Conservation (phyloP, 805 yeast species). For the Wickerhamomyces ciferrii region DNA sequence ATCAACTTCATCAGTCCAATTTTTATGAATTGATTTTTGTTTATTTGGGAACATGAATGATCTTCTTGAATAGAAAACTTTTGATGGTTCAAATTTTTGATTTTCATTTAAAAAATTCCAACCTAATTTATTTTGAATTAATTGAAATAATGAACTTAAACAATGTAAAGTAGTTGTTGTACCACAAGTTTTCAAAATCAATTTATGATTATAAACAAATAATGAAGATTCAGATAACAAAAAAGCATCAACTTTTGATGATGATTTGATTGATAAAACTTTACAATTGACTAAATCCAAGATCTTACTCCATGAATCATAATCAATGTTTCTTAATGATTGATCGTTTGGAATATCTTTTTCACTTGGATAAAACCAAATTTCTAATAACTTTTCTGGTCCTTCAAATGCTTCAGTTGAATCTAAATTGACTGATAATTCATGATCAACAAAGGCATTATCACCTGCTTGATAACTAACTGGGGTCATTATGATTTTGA, state of each 20-base stretch:
- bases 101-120: conserved; percentile 30
- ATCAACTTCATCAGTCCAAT: conserved; percentile 78
- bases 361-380: conserved; percentile 71
- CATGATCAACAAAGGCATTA: conserved; percentile 67
- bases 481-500: conserved; percentile 22
- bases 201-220: conserved; percentile 81
- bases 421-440: conserved; percentile 71
- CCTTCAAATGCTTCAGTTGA: conserved; percentile 95
- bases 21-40: conserved; percentile 75
- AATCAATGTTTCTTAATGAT: conserved; percentile 57
- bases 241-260: conserved; percentile 70
- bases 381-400: conserved; percentile 88
- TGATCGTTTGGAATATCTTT: conserved; percentile 24
- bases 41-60: conserved; percentile 88
- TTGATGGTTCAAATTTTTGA: conserved; percentile 37
- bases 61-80: conserved; percentile 86
- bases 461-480: conserved; percentile 28
- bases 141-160: conserved; percentile 54
- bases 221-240: conserved; percentile 84
- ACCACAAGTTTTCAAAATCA: conserved; percentile 92
- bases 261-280: conserved; percentile 72
- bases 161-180: conserved; percentile 89
- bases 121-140: conserved; percentile 35
- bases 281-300: conserved; percentile 85
- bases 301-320: conserved; percentile 63